phyloP scores from a whole-genome alignment of 2,329 filamentous ascomycete genomes.

The Penicillium sp. region DNA sequence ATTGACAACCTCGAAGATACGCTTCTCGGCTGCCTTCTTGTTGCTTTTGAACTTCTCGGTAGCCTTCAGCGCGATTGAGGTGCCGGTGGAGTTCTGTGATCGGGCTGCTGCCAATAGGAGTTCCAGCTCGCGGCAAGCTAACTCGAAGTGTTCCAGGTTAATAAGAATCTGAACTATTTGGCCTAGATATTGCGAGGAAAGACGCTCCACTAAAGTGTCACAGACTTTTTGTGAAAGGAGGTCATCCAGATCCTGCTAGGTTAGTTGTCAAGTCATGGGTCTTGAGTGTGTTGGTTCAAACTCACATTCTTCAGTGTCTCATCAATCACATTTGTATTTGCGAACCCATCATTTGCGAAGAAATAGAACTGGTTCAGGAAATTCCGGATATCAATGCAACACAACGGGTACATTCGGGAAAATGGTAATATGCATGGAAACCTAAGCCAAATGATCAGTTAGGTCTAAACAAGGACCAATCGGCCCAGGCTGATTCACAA shows the following conservation, averaged over 20 bases:
- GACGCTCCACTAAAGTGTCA: constrained; percentile 79
- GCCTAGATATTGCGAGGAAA: constrained; percentile 89
- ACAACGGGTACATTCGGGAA: constrained; percentile 97
- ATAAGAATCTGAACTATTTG: constrained; percentile 99
- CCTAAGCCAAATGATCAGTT: constrained; percentile 43
- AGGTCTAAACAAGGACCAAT: not conserved
- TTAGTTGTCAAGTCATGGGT: constrained; percentile 12
- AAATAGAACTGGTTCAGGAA: constrained; percentile 98
- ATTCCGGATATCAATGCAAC: constrained; percentile 96
- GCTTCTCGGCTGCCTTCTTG: constrained; percentile 94
- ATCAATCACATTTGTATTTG: constrained; percentile 85
- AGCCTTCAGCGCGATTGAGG: constrained; percentile 74
- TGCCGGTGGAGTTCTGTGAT: constrained; percentile 74
- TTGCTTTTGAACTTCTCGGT: constrained; percentile 84
- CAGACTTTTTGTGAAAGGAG: constrained; percentile 93
- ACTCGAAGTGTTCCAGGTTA: constrained; percentile 95
- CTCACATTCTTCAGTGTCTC: constrained; percentile 76
- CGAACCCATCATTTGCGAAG: constrained; percentile 94
- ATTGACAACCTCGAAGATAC: constrained; percentile 97
- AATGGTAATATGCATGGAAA: constrained; percentile 97
- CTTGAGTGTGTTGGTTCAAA: not conserved
- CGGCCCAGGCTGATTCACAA: constrained; percentile 14
- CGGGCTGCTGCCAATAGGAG: constrained; percentile 79
- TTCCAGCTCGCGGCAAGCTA: constrained; percentile 86
- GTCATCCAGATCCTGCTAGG: constrained; percentile 76